Conservation (phyloP, 148 eudicot genomes). For the Linanthus parryae region DNA sequence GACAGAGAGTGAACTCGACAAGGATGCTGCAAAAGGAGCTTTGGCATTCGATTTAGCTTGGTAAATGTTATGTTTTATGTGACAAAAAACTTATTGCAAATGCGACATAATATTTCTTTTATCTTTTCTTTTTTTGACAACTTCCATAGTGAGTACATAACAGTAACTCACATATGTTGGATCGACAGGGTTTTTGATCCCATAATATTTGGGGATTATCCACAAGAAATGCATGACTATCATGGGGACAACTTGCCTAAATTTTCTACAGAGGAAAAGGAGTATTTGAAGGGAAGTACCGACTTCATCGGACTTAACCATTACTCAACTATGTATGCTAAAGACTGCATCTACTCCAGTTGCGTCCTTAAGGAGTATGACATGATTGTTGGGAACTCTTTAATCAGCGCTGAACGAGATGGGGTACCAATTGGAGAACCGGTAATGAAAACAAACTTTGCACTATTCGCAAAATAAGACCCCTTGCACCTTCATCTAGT, state of each 20-base stretch:
- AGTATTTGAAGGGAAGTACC: constrained; percentile 43
- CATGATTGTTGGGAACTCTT: constrained; percentile 39
- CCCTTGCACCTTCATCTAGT: background rate
- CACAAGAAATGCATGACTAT: constrained; percentile 47
- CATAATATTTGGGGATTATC: constrained; percentile 65
- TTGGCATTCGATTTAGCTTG: constrained; percentile 44
- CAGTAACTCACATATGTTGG: too few species aligned
- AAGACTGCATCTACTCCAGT: constrained; percentile 49
- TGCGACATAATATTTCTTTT: too few species aligned
- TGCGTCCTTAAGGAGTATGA: constrained; percentile 28
- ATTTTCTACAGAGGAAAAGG: constrained; percentile 41
- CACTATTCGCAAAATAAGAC: too few species aligned
- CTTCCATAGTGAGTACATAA: too few species aligned
- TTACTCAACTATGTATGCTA: constrained; percentile 51
- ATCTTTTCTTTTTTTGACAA: background rate
- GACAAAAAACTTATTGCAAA: background rate
- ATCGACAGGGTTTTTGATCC: constrained; percentile 76
- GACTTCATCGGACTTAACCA: constrained; percentile 84
- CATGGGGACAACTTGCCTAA: constrained; percentile 44
- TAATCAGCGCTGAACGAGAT: constrained; percentile 21
- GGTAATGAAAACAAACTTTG: too few species aligned
- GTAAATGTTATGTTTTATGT: constrained; percentile 21
- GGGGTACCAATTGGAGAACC: constrained; percentile 61
- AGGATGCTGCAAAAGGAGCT: constrained; percentile 48
- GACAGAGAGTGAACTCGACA: constrained; percentile 27